A percentile compares a stretch with the other conserved stretches of the same genome.
Evolutionary conservation across 768 basidiomycete species (phyloP).

Genomic region (Termitomyces sp.): DNA sequence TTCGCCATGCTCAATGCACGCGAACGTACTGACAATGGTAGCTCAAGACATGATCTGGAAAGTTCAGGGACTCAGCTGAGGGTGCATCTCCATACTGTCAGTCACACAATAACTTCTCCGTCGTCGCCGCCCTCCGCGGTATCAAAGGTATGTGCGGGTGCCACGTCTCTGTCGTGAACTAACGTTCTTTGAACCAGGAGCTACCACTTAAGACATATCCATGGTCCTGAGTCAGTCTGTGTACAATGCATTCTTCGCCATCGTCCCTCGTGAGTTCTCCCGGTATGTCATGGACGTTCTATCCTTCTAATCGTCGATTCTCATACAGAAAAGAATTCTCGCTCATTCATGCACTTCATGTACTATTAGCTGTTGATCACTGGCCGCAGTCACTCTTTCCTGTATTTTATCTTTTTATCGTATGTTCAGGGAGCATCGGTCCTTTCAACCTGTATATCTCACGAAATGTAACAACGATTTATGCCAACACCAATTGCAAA

Average conservation of each 20-base stretch:
- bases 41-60: conserved; percentile 9
- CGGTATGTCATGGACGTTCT: background rate
- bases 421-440: background rate
- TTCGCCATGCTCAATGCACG: conserved; percentile 41
- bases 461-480: background rate
- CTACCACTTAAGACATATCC: background rate
- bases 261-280: background rate
- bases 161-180: background rate
- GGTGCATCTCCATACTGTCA: conserved; percentile 11
- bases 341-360: background rate
- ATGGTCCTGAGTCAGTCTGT: background rate
- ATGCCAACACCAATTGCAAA: background rate
- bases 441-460: background rate
- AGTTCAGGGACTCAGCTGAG: conserved; percentile 8
- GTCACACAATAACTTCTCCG: background rate
- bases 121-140: background rate
- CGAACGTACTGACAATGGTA: conserved; percentile 15
- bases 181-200: background rate
- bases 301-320: background rate
- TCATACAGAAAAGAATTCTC: background rate
- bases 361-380: background rate
- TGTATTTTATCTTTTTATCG: background rate
- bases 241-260: background rate
- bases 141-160: background rate
- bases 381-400: background rate